Base-by-base conservation (phyloP, 441 rosid species). In the Erodium chrysanthum region DNA sequence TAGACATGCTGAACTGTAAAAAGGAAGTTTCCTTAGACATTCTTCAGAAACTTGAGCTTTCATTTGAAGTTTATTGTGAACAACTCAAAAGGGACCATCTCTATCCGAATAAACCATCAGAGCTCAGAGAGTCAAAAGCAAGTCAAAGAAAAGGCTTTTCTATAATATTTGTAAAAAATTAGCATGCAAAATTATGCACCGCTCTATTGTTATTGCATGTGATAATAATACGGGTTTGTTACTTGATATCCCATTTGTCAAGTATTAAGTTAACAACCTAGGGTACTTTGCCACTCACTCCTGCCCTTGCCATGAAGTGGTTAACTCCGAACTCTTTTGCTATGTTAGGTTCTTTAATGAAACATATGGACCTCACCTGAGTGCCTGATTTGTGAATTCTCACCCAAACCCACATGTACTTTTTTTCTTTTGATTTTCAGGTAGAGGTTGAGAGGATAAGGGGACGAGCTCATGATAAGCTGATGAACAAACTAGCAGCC, bases 391-490 rank as follows among this genome's bases (percentile, higher is more conserved):
- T 6, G 9, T 50, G 58, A 15, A 15, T 50, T 50, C 20, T 50
- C n/a, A n/a, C n/a, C n/a, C n/a, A n/a, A n/a, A n/a, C n/a, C n/a
- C n/a, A n/a, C n/a, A n/a, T n/a, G n/a, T n/a, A n/a, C n/a, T 25
- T 18, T 23, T 6, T 54, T 56, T 2, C 54, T 48, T 64, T 15
- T 72, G 70, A 66, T 48, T 68, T 75, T 61, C 74, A 87, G 90
- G 86, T 88, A 64, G 88, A 88, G 74, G 88, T 88, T 56, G 93
- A 88, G 75, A 85, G 84, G 81, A 80, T 84, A 44, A 82, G 79
- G 73, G 90, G 89, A 56, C 76, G 74, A 42, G 88, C 86, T 4
- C 90, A 84, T 9, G 90, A 85, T 65, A 80, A 73, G 70, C 80
- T 86, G 27, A 83, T 84, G 89, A 82, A 81, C 75, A 86, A 88